phyloP scores from a whole-genome alignment of 192 early-diverging fungal species.

The Tieghemiomyces parasiticus region DNA sequence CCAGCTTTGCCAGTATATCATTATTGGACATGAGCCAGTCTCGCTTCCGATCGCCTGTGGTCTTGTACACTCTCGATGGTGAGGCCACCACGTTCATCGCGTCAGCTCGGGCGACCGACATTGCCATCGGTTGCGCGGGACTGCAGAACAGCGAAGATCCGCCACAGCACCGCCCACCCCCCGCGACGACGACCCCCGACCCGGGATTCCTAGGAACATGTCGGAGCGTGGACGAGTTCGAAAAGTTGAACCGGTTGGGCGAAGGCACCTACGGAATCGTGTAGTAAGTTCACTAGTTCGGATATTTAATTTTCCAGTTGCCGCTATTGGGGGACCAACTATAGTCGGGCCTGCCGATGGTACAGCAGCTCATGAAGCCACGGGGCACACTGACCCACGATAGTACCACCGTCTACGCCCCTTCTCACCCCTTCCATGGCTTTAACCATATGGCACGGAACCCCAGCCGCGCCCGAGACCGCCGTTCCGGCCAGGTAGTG shows the following conservation, averaged over 20 bases:
- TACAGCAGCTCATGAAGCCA: too few species aligned
- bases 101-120: background rate
- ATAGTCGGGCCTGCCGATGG: too few species aligned
- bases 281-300: slow-evolving; percentile 33
- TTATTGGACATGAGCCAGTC: too few species aligned
- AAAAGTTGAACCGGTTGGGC: slow-evolving; percentile 78
- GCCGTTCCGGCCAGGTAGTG: slow-evolving; percentile 25
- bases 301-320: slow-evolving; percentile 1
- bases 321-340: background rate
- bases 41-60: background rate
- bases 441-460: background rate
- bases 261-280: slow-evolving; percentile 92
- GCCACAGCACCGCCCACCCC: background rate
- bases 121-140: too few species aligned
- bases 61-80: background rate
- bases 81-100: background rate
- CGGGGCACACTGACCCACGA: too few species aligned
- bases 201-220: slow-evolving; percentile 47
- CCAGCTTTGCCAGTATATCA: too few species aligned
- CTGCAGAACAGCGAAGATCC: too few species aligned
- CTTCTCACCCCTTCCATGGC: too few species aligned
- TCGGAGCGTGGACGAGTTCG: slow-evolving; percentile 69
- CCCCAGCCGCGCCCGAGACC: slow-evolving; percentile 40
- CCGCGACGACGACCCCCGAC: slow-evolving; percentile 8
- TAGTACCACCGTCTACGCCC: too few species aligned